Base-by-base conservation (phyloP, 2,329 filamentous ascomycete species). In the Aureobasidium pullulans region DNA sequence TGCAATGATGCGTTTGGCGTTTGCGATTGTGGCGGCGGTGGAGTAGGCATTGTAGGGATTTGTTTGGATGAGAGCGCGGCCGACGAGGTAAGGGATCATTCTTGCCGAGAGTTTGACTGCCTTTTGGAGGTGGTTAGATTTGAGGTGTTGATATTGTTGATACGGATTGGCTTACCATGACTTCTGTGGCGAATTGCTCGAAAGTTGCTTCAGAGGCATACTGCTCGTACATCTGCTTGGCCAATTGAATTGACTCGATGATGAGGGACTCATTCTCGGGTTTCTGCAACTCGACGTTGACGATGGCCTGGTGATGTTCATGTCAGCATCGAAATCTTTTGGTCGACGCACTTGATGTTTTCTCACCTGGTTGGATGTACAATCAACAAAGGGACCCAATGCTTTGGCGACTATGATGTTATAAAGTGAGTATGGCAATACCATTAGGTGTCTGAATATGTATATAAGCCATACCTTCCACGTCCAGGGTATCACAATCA, bases 1-100 rank as follows among this genome's bases (percentile, higher is more conserved):
- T 13, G 31, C 31, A 44, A 62, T 48, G 48, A 62, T 62, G 49
- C 61, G 57, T 50, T 32, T 50, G 16, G 56, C 62, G 36, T 62
- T 58, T 16, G 53, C 47, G 19, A 61, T 28, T 16, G 62, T 63
- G 13, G 59, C 43, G 28, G 40, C 2, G 28, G 42, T 54, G 2
- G 56, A 62, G 50, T 57, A 63, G 36, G 62, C 61, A 15, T 61
- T 19, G 50, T 63, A 61, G 7, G 60, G 62, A 34, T 63, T 59
- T 34, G 62, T 63, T 47, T 63, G 62, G 13, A 61, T 59, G 19
- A 61, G 57, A 1, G 59, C 52, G 28, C 46, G 40, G 32, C 62
- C 62, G 15, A 57, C 57, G 13, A 63, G 23, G 52, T 63, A 56
- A 9, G 54, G 54, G 10, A 46, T 44, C 50, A 61, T 58, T 49